These are phyloP conservation scores for Cyclotella distinguenda DNA, from an alignment of 108 stramenopile genomes.

Conservation along the genomic window DNA sequence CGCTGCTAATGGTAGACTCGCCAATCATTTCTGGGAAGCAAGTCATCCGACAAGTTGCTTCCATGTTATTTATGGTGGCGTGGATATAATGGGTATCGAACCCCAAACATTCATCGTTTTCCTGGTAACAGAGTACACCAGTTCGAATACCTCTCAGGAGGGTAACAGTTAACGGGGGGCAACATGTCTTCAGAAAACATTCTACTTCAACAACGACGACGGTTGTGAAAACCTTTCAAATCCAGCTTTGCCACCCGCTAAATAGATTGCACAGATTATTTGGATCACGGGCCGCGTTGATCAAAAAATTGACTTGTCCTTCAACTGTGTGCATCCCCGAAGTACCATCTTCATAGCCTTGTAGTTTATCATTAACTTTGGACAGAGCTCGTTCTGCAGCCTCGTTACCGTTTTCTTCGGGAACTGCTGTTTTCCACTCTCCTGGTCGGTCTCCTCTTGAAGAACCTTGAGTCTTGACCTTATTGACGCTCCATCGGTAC, in stretches of 20 bases:
- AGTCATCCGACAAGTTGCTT: too few relatives aligned
- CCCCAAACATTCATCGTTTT: too few relatives aligned
- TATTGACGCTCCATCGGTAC: constrained; percentile 91
- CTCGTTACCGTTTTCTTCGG: constrained; percentile 48
- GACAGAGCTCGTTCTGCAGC: constrained; percentile 63
- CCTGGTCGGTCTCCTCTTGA: constrained; percentile 14
- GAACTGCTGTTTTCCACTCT: constrained; percentile 4
- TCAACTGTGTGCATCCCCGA: constrained; percentile 88
- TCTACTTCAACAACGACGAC: too few relatives aligned
- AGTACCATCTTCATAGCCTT: constrained; percentile 96
- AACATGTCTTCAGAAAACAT: too few relatives aligned
- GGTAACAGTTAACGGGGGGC: too few relatives aligned
- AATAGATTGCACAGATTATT: constrained; percentile 87
- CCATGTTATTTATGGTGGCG: too few relatives aligned
- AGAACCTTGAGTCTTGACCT: constrained; percentile 45
- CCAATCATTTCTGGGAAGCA: too few relatives aligned
- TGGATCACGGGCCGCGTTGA: constrained; percentile 91
- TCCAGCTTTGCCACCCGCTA: constrained; percentile 95
- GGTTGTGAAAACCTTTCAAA: constrained; percentile 36
- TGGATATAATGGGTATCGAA: too few relatives aligned
- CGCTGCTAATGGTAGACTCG: too few relatives aligned
- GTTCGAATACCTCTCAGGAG: too few relatives aligned
- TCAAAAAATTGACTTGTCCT: constrained; percentile 93
- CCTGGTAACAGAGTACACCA: too few relatives aligned
- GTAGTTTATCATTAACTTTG: constrained; percentile 91